Base-by-base conservation (phyloP, 768 basidiomycete genomes). In the Infundibulicybe gibba region DNA sequence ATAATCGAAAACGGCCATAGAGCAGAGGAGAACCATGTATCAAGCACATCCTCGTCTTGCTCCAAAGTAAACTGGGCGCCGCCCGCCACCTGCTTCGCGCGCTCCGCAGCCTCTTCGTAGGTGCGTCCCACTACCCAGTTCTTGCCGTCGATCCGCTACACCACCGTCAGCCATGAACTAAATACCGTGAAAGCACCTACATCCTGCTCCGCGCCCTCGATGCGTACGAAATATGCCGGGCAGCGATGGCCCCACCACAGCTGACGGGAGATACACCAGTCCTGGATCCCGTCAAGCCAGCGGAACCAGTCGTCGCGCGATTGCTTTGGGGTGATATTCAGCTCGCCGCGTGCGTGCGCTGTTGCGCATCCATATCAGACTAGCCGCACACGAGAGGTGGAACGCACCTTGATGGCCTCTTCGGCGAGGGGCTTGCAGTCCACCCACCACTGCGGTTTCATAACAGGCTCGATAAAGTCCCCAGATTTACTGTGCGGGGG, bases 401-500 rank as follows among this genome's bases (percentile, higher is more conserved):
- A 31, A 41, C 61, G 42, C 54, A 90, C 94, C 74, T 84, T 82
- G 62, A 95, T 77, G 5, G 90, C 92, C 57, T 94, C 90, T 44
- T 92, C 86, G 0, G 95, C 94, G 43, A 98, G 71, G 1, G 87
- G 87, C 64, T 90, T 82, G 70, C 94, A 95, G 64, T 85, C 83
- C 32, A 99, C 87, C 94, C 95, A 99, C 97, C 97, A 99, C 62
- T 99, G 97, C 0, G 97, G 97, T 65, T 97, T 98, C 57, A 98
- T 71, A 16, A 97, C 71, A 2, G 90, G 87, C 65, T 99, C 97
- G 54, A 98, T 97, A 45, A 99, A 66, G 61, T 99, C 97, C 1
- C 95, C 95, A 2, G 93, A 97, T 77, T 97, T 95, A 55, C 90
- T 95, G 53, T 10, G 47, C 9, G 37, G 14, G 33, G 12, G 20